phyloP scores from a whole-genome alignment of 75 land plant species.

The Pinus taeda region DNA sequence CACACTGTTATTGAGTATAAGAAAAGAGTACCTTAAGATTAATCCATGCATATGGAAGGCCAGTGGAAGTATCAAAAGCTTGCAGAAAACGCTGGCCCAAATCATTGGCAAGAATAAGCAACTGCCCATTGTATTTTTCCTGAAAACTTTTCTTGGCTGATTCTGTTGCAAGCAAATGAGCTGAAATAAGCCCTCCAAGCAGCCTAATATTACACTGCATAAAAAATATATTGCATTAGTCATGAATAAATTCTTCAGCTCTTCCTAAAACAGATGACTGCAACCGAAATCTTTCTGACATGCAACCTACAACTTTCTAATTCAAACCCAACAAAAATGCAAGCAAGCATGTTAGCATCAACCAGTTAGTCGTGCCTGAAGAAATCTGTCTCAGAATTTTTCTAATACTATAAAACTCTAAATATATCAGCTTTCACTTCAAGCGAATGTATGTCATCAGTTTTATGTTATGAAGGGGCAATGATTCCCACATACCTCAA shows the following conservation, averaged over 20 bases:
- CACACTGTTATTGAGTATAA: background rate
- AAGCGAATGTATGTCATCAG: background rate
- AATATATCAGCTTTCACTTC: background rate
- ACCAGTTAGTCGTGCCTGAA: background rate
- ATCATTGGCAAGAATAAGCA: conserved; percentile 77
- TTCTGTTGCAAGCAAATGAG: conserved; percentile 85
- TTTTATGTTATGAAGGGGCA: background rate
- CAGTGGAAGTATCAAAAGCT: conserved; percentile 85
- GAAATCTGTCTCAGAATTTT: background rate
- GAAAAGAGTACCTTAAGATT: conserved; percentile 61
- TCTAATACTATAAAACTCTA: background rate
- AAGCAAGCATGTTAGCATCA: background rate
- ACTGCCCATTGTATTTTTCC: conserved; percentile 61
- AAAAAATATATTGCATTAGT: conserved; percentile 5
- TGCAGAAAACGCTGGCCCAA: conserved; percentile 68
- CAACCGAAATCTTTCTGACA: background rate
- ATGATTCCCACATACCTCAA: conserved; percentile 59
- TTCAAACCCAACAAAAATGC: background rate
- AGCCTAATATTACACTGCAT: conserved; percentile 94
- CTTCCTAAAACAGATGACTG: background rate
- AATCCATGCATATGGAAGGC: conserved; percentile 92
- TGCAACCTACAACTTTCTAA: background rate
- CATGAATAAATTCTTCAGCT: background rate
- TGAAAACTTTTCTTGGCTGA: conserved; percentile 30
- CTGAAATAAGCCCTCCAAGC: conserved; percentile 95